Base-by-base conservation (phyloP, 2,329 filamentous ascomycete species). In the Clonostachys rosea region DNA sequence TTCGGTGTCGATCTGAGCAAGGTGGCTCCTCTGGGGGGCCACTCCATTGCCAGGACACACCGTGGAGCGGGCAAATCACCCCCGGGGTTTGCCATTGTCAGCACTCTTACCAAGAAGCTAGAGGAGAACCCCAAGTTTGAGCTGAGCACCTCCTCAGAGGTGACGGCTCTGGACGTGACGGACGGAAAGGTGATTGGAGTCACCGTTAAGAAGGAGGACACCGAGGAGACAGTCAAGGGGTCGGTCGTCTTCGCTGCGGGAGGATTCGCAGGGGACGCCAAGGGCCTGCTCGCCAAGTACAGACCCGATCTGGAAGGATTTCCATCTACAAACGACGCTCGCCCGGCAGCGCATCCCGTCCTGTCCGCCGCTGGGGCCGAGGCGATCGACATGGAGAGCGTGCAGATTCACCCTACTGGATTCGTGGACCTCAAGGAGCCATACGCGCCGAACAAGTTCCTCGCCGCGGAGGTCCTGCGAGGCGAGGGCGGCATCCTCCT, bases 391-490 rank as follows among this genome's bases (percentile, higher is more conserved):
- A 78, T 78, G 74, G 70, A 75, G 40, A 70, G 68, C 49, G 79
- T 86, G 3, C 83, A 86, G 59, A 71, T 86, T 5, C 83, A 86
- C 52, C 82, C 83, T 3, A 84, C 82, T 0, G 79, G 80, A 1
- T 86, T 86, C 55, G 66, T 86, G 6, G 80, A 84, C 51, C 74
- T 75, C 0, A 65, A 68, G 2, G 68, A 71, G 34, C 62, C 67
- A 0, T 53, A 52, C 1, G 68, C 71, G 1, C 61, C 63, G 34
- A 71, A 81, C 43, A 86, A 86, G 60, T 80, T 86, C 54, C 72
- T 86, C 5, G 81, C 81, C 0, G 82, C 82, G 0, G 83, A 86
- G 60, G 69, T 82, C 49, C 65, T 86, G 24, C 67, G 82, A 5
- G 82, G 81, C 0, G 81, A 85, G 54, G 83, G 82, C 0, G 83